Percentiles rank a stretch among this genome's conserved stretches.
Evolutionary conservation across 352 stramenopile species (phyloP).

Genomic region (Peronospora belbahrii): DNA sequence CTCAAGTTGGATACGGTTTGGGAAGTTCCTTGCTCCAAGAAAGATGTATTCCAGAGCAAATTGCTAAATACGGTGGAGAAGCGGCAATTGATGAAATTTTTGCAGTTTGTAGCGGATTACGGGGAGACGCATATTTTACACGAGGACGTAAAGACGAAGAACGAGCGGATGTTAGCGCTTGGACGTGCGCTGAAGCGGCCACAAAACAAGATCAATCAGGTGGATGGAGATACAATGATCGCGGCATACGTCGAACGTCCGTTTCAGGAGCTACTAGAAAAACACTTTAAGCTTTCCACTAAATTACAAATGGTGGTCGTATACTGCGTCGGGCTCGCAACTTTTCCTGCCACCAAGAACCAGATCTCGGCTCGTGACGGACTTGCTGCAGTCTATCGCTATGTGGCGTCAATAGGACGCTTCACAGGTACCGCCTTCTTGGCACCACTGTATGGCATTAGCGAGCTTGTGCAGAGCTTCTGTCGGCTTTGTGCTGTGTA

Average conservation of each 20-base stretch:
- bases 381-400: constrained; percentile 47
- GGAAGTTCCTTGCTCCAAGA: constrained; percentile 85
- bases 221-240: constrained; percentile 21
- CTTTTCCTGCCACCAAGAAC: constrained; percentile 37
- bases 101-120: constrained; percentile 86
- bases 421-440: constrained; percentile 85
- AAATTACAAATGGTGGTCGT: constrained; percentile 79
- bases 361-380: constrained; percentile 47
- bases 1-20: constrained; percentile 40
- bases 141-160: constrained; percentile 76
- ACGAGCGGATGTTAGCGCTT: constrained; percentile 72
- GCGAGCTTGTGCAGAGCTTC: constrained; percentile 85
- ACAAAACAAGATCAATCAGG: constrained; percentile 79
- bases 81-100: constrained; percentile 86
- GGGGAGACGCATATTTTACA: constrained; percentile 60
- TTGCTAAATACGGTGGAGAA: constrained; percentile 83
- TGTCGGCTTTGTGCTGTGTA: constrained; percentile 83
- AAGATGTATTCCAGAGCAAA: constrained; percentile 85
- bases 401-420: constrained; percentile 71
- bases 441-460: constrained; percentile 73
- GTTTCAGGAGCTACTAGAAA: constrained; percentile 61
- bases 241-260: constrained; percentile 39
- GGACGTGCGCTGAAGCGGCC: constrained; percentile 74
- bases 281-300: constrained; percentile 65
- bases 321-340: constrained; percentile 78